Conservation (phyloP, 352 stramenopile species). For the Plasmopara viticola region DNA sequence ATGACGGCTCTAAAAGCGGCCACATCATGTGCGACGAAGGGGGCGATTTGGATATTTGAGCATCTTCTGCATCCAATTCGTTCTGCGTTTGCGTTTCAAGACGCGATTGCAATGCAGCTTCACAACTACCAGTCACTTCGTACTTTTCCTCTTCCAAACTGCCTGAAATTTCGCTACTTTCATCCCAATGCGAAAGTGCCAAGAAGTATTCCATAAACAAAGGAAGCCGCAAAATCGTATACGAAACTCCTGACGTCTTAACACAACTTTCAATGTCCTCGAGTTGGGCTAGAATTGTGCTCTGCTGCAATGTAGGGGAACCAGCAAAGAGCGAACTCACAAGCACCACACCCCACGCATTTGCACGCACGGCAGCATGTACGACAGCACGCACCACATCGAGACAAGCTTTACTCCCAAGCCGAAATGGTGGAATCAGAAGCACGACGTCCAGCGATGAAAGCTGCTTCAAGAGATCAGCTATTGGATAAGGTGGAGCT, state of each 20-base stretch:
- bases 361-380: slow-evolving; percentile 35
- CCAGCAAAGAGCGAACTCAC: slow-evolving; percentile 63
- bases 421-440: slow-evolving; percentile 57
- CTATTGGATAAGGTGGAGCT: slow-evolving; percentile 36
- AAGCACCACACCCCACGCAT: slow-evolving; percentile 69
- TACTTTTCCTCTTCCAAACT: slow-evolving; percentile 31
- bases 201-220: slow-evolving; percentile 82
- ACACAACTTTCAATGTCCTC: slow-evolving; percentile 58
- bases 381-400: slow-evolving; percentile 53
- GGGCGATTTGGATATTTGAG: slow-evolving; percentile 8
- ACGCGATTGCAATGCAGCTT: slow-evolving; percentile 11
- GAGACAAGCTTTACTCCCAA: slow-evolving; percentile 41
- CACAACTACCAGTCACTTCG: slow-evolving; percentile 1
- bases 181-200: slow-evolving; percentile 29
- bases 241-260: slow-evolving; percentile 50
- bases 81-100: slow-evolving; percentile 5
- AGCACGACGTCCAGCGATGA: slow-evolving; percentile 60
- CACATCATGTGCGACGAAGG: slow-evolving; percentile 24
- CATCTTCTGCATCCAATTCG: slow-evolving; percentile 9
- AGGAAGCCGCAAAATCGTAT: slow-evolving; percentile 56
- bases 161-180: slow-evolving; percentile 8
- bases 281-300: slow-evolving; percentile 42
- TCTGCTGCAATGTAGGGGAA: slow-evolving; percentile 24
- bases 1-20: slow-evolving; percentile 35
- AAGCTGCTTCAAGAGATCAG: slow-evolving; percentile 50